phyloP scores from a whole-genome alignment of 179 eudicot species.

The Heliamphora pulchella region DNA sequence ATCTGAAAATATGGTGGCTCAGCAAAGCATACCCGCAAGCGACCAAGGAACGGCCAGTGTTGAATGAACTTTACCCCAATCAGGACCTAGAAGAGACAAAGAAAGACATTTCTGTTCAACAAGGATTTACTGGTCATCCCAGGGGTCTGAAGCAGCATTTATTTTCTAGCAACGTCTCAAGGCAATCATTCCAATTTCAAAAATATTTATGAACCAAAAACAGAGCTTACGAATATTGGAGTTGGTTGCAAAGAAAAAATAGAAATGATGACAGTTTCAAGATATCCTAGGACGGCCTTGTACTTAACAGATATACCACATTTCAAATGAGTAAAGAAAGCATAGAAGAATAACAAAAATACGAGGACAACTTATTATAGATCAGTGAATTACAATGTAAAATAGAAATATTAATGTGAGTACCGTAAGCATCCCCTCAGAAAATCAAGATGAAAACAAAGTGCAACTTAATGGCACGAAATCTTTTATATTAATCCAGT shows the following conservation, averaged over 20 bases:
- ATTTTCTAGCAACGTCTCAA: background rate
- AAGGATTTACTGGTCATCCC: background rate
- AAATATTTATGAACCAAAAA: background rate
- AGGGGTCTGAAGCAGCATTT: background rate
- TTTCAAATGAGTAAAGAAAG: background rate
- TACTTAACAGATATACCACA: background rate
- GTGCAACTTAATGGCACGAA: background rate
- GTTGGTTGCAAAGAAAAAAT: background rate
- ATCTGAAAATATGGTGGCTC: conserved; percentile 96
- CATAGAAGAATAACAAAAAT: background rate
- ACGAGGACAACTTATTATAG: background rate
- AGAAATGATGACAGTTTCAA: background rate
- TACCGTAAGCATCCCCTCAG: no score
- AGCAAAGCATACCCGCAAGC: conserved; percentile 84
- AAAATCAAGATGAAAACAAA: no score
- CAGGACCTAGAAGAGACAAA: conserved; percentile 49
- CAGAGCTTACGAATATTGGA: background rate
- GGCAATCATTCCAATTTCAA: no score
- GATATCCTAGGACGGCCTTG: background rate
- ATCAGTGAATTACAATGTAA: background rate
- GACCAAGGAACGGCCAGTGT: conserved; percentile 82
- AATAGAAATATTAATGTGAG: no score
- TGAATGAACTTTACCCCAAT: conserved; percentile 81
- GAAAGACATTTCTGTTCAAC: background rate
- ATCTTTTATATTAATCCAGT: background rate